Evolutionary conservation across 208 protist genomes (phyloP).

Genomic region (Angomonas deanei): DNA sequence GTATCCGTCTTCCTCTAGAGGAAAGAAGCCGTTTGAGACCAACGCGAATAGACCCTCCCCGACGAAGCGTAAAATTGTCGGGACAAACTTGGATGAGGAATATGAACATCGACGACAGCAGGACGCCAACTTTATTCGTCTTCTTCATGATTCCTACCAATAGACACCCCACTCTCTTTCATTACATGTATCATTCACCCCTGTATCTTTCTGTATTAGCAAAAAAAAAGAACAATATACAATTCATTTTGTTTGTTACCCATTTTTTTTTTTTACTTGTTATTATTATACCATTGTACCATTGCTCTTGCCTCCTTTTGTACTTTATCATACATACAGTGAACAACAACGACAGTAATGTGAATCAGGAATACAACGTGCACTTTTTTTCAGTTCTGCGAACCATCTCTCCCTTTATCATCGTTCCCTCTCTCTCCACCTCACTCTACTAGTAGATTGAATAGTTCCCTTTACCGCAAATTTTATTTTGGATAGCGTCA

Average conservation of each 20-base stretch:
- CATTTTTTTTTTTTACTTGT: conserved; percentile 12
- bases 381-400: background rate
- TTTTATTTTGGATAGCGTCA: background rate
- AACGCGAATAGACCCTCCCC: background rate
- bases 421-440: background rate
- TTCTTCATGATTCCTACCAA: conserved; percentile 12
- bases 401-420: conserved; percentile 6
- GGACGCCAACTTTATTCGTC: conserved; percentile 37
- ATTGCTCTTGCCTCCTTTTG: conserved; percentile 3
- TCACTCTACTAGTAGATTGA: background rate
- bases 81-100: conserved; percentile 36
- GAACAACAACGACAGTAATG: too few species aligned
- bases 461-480: conserved; percentile 6
- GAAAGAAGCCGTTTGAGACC: conserved; percentile 6
- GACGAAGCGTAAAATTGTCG: conserved; percentile 19
- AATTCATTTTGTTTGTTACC: conserved; percentile 13
- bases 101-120: conserved; percentile 24
- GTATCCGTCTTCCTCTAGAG: background rate
- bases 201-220: too few species aligned
- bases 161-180: too few species aligned
- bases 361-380: background rate
- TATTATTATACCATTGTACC: conserved; percentile 8
- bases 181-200: too few species aligned
- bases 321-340: background rate
- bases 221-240: too few species aligned